A percentile compares a stretch with the other conserved stretches of the same genome.
phyloP scores from a whole-genome alignment of 75 land plant genomes.

The Gnetum montanum region DNA sequence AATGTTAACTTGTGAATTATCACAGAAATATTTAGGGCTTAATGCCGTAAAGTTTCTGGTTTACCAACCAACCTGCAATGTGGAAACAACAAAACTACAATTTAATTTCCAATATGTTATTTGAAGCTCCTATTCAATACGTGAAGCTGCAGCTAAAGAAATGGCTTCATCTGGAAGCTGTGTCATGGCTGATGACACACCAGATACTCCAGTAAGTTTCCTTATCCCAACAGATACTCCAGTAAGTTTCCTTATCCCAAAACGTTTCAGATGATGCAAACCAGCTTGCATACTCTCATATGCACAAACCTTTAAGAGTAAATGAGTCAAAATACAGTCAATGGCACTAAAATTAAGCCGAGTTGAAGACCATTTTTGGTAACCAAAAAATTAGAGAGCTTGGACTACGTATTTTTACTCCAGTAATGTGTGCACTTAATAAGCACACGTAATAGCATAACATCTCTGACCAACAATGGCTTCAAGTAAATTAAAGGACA shows the following conservation, averaged over 20 bases:
- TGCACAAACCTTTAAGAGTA: slow-evolving; percentile 58
- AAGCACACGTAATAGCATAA: too few relatives aligned
- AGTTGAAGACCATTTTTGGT: not conserved
- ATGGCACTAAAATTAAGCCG: not conserved
- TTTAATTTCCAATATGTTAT: slow-evolving; percentile 97
- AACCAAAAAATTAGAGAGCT: too few relatives aligned
- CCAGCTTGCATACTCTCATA: slow-evolving; percentile 99
- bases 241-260: slow-evolving; percentile 75
- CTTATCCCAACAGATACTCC: slow-evolving; percentile 62
- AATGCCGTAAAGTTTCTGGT: too few relatives aligned
- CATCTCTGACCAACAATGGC: too few relatives aligned
- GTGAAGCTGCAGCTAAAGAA: slow-evolving; percentile 92
- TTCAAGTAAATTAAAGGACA: too few relatives aligned
- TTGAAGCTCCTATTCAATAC: slow-evolving; percentile 91
- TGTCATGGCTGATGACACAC: slow-evolving; percentile 83
- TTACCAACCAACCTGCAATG: too few relatives aligned
- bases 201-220: slow-evolving; percentile 55
- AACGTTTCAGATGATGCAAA: slow-evolving; percentile 70
- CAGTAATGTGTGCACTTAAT: not conserved
- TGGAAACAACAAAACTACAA: slow-evolving; percentile 86
- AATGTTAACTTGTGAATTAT: too few relatives aligned
- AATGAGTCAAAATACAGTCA: too few relatives aligned
- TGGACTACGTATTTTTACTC: not conserved
- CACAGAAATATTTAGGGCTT: too few relatives aligned
- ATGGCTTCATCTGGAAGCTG: slow-evolving; percentile 95